Conservation (phyloP, 2,329 filamentous ascomycete genomes). For the Fusarium equiseti region DNA sequence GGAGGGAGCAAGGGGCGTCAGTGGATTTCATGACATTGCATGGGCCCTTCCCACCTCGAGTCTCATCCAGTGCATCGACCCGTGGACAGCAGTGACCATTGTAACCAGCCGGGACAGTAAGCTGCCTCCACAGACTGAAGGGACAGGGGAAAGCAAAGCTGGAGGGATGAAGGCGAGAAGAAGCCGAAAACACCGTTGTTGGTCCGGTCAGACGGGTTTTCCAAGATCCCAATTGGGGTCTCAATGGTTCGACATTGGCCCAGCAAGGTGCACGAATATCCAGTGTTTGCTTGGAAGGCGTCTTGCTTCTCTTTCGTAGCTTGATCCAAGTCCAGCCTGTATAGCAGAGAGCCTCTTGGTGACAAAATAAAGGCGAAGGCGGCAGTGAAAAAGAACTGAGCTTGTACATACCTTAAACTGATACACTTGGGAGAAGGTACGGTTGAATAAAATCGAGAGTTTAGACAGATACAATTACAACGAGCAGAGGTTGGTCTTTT, state of each 20-base stretch:
- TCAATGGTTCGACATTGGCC: constrained; percentile 19
- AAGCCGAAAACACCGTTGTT: constrained; percentile 29
- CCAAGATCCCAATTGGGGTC: constrained; percentile 37
- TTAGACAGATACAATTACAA: constrained; percentile 38
- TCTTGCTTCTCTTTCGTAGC: constrained; percentile 18
- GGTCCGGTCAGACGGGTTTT: constrained; percentile 31
- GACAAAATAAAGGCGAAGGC: constrained; percentile 31
- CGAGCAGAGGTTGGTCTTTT: constrained; percentile 42
- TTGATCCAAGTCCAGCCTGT: constrained; percentile 18
- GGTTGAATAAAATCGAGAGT: constrained; percentile 32
- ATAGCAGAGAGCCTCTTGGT: constrained; percentile 22
- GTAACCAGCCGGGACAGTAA: constrained; percentile 30
- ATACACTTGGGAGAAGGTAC: constrained; percentile 32
- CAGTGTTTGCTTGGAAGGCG: constrained; percentile 31
- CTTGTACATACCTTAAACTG: constrained; percentile 44
- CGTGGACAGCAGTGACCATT: constrained; percentile 36
- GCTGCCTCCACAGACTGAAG: constrained; percentile 38
- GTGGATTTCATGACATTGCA: constrained; percentile 46
- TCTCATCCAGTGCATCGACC: constrained; percentile 44
- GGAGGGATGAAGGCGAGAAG: constrained; percentile 16
- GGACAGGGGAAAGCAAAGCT: constrained; percentile 23
- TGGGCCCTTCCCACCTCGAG: constrained; percentile 43
- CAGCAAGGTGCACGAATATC: constrained; percentile 10
- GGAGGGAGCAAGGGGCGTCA: constrained; percentile 42
- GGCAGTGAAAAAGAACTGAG: constrained; percentile 25